Evolutionary conservation across 1,139 yeast species (phyloP), one percentile per base, ranked within the genome.

Genomic region (Candida anutae): DNA sequence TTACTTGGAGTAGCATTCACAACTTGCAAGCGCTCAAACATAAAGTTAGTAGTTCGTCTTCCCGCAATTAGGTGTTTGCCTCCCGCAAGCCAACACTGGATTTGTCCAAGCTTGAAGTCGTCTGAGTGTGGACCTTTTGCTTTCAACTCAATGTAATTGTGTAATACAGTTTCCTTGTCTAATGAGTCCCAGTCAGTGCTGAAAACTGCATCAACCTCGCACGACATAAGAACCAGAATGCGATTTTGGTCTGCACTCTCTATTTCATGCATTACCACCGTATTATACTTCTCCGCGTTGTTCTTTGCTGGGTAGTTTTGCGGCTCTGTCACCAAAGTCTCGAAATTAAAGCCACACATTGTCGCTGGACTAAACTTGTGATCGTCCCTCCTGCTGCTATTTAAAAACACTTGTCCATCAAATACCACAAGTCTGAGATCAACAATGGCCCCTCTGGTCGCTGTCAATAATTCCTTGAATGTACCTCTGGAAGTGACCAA

Each of bases 191-290:
- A 16, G n/a, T n/a, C n/a, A n/a, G n/a, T n/a, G n/a, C n/a, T n/a
- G n/a, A n/a, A n/a, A 4, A 29, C 27, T 5, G 34, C 34, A 29
- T 31, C 34, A 5, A 29, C 28, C 13, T 31, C 34, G 14, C 34
- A 29, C 4, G 32, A 24, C 4, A 27, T 9, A 6, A 31, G 13
- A 2, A 25, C 24, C 2, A 19, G 15, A 12, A 22, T 6, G 19
- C 19, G 8, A 17, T 17, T 17, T 8, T 10, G 8, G 9, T 8
- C 19, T 17, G 8, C 19, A 8, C 19, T 10, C 10, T 17, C 14
- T 16, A 5, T 17, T 9, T 31, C 18, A 14, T 31, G 34, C 9
- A n/a, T 8, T 2, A 31, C 30, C 21, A 25, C 17, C 6, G 28
- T 20, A 12, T 29, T 24, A 15, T 26, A 31, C 16, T 27, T 29